phyloP scores from a whole-genome alignment of 768 basidiomycete genomes.

The Wakefieldia striispora region DNA sequence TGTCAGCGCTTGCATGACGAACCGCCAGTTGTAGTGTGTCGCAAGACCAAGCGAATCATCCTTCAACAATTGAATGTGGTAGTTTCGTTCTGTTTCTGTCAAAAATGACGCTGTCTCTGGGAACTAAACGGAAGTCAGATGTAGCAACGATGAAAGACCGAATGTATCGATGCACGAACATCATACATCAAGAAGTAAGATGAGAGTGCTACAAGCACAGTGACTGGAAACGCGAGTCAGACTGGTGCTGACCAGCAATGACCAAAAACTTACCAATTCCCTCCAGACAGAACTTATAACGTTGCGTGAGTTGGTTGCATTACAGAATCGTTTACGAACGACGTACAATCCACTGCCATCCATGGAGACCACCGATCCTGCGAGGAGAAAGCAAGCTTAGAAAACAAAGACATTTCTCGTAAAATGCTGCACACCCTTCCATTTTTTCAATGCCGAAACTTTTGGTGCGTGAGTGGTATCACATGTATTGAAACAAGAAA shows the following conservation, averaged over 20 bases:
- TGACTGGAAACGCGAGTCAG: constrained; percentile 7
- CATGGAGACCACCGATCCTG: constrained; percentile 32
- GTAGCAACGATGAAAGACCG: neutral
- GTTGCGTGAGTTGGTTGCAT: constrained; percentile 1
- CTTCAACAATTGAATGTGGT: constrained; percentile 40
- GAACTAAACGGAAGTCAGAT: constrained; percentile 31
- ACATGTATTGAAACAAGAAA: neutral
- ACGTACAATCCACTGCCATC: constrained; percentile 41
- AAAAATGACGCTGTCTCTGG: constrained; percentile 56
- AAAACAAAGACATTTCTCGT: neutral
- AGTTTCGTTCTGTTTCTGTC: constrained; percentile 39
- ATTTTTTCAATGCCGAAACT: constrained; percentile 35
- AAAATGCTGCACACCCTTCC: constrained; percentile 34
- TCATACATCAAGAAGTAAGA: constrained; percentile 51
- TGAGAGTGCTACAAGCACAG: constrained; percentile 13
- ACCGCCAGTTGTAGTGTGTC: constrained; percentile 42
- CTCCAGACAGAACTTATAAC: constrained; percentile 30
- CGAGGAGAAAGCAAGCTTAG: neutral
- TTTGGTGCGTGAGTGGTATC: neutral
- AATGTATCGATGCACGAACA: constrained; percentile 28
- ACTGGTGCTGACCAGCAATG: neutral
- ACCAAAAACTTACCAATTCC: constrained; percentile 16
- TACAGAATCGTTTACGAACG: too few species aligned
- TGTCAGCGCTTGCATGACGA: constrained; percentile 46
- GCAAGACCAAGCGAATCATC: constrained; percentile 42